Base-by-base conservation (phyloP, 345 rosid genomes). In the Kernera saxatilis region DNA sequence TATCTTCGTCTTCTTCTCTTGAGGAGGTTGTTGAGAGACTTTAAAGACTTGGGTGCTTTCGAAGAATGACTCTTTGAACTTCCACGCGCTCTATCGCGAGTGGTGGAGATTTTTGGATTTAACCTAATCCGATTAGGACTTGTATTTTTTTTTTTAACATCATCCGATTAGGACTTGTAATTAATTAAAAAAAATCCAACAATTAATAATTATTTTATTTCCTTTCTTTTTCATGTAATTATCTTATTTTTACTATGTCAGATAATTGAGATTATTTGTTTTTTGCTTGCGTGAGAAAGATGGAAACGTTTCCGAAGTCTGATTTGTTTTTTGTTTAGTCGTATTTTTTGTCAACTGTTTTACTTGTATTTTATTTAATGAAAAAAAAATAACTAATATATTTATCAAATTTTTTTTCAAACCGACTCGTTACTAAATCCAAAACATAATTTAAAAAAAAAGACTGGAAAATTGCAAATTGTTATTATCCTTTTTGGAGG, bases 71-170 rank as follows among this genome's bases (percentile, higher is more conserved):
- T 53, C 54, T 72, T 60, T 11, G 1, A 56, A 3, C 27, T 44
- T 53, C 63, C 64, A 72, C 70, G 76, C 64, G 70, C 64, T 64
- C 44, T 54, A 4, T 17, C 0, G 39, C 37, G 76, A 18, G 23
- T 72, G 21, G 39, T 72, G n/a, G 49, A 50, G 44, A 8, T 8
- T 40, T 50, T 27, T 26, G 6, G 9, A 5, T 12, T n/a, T 18
- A 58, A 32, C 64, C 46, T 40, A 40, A 15, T 59, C 8, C 4
- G 66, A 60, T 25, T 26, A 62, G 19, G 19, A 41, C 19, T 26
- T 26, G 27, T 26, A 26, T 26, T 2, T 26, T 26, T 26, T 26
- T 26, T 26, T 26, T 4, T 26, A 5, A 26, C 27, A 26, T 26
- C 4, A 26, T 7, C 8, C 3, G n/a, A n/a, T n/a, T n/a, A n/a